These are phyloP conservation scores for Penicillium italicum DNA, from an alignment of 2,329 filamentous ascomycete species.

Conservation along the genomic window DNA sequence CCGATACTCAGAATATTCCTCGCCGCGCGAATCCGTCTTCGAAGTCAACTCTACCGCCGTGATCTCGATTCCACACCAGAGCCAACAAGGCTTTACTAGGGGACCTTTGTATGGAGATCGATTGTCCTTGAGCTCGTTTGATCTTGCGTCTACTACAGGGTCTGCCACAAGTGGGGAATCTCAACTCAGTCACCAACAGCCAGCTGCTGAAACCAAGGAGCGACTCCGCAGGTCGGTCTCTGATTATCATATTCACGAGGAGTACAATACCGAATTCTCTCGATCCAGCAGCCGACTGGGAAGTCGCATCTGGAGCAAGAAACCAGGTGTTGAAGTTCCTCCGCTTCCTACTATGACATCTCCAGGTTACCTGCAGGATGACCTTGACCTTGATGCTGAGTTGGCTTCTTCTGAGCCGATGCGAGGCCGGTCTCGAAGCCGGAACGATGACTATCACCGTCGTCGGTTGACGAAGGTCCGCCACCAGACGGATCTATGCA, in stretches of 20 bases:
- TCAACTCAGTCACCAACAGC: slow-evolving; percentile 2
- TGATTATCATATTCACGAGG: slow-evolving; percentile 5
- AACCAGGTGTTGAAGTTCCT: slow-evolving; percentile 17
- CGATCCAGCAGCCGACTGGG: slow-evolving; percentile 15
- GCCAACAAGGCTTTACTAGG: slow-evolving; percentile 2
- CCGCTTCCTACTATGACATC: slow-evolving; percentile 22
- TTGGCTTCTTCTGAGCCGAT: slow-evolving; percentile 8
- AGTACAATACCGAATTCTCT: slow-evolving; percentile 5
- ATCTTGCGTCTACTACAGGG: not conserved
- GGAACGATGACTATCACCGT: slow-evolving; percentile 23
- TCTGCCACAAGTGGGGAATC: slow-evolving; percentile 7
- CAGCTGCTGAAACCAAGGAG: not conserved
- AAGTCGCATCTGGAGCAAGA: slow-evolving; percentile 17
- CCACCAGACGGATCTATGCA: slow-evolving; percentile 11
- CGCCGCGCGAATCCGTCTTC: not conserved
- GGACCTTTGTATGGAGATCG: slow-evolving; percentile 12
- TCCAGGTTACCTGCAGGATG: slow-evolving; percentile 11
- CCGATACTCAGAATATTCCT: slow-evolving; percentile 21
- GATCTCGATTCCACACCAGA: not conserved
- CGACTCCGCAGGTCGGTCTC: slow-evolving; percentile 13
- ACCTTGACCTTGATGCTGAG: not conserved
- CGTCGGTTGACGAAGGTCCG: slow-evolving; percentile 18
- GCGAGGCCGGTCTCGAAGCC: slow-evolving; percentile 26
- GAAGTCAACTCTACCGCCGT: not conserved
- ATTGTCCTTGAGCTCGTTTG: slow-evolving; percentile 5